Evolutionary conservation across 495 filamentous ascomycete species (phyloP).

Genomic region (Hypoxylon crocopeplum): DNA sequence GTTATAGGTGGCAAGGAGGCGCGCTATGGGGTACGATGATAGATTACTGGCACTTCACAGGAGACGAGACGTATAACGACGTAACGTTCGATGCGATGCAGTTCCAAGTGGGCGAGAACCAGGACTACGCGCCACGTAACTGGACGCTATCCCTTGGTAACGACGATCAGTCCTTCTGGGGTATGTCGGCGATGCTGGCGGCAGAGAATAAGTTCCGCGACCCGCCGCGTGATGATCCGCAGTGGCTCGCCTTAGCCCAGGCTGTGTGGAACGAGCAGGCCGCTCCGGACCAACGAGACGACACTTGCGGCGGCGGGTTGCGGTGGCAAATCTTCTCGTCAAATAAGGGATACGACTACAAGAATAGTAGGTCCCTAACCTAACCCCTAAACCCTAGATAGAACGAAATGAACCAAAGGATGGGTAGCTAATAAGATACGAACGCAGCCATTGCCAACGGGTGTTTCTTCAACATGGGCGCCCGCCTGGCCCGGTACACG

Average conservation of each 20-base stretch:
- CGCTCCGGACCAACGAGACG: slow-evolving; percentile 64
- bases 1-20: slow-evolving; percentile 68
- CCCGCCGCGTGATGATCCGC: slow-evolving; percentile 61
- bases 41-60: slow-evolving; percentile 81
- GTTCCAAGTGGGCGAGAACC: slow-evolving; percentile 67
- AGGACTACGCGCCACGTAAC: slow-evolving; percentile 75
- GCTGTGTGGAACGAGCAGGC: slow-evolving; percentile 78
- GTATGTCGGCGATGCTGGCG: slow-evolving; percentile 74
- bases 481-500: slow-evolving; percentile 79
- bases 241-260: slow-evolving; percentile 78
- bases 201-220: slow-evolving; percentile 75
- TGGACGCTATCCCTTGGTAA: slow-evolving; percentile 81
- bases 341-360: slow-evolving; percentile 85
- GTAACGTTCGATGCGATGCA: slow-evolving; percentile 68
- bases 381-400: background rate
- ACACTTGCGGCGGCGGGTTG: slow-evolving; percentile 71
- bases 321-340: slow-evolving; percentile 83
- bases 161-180: slow-evolving; percentile 84
- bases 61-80: slow-evolving; percentile 73
- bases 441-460: slow-evolving; percentile 81
- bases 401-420: background rate
- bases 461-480: slow-evolving; percentile 84
- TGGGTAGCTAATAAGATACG: background rate
- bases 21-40: slow-evolving; percentile 77
- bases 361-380: slow-evolving; percentile 66